These are phyloP conservation scores for Entomortierella lignicola DNA, from an alignment of 192 early-diverging fungal species.

Conservation along the genomic window DNA sequence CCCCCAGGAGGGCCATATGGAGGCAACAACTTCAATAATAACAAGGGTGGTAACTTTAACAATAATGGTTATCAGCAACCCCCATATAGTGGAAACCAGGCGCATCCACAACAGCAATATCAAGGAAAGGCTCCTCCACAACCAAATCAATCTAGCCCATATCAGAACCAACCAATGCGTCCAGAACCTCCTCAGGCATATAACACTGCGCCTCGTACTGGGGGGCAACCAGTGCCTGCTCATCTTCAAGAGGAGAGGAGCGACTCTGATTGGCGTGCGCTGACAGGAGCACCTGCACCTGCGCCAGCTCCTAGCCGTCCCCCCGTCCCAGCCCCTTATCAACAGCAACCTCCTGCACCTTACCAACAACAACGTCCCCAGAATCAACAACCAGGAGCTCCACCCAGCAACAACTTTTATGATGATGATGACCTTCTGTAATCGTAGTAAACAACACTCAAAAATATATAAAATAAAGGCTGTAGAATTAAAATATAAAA, in stretches of 20 bases:
- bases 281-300: conserved; percentile 32
- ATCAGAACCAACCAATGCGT: conserved; percentile 18
- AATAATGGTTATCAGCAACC: background rate
- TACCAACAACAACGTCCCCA: conserved; percentile 9
- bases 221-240: background rate
- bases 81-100: conserved; percentile 4
- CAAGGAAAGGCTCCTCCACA: conserved; percentile 10
- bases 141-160: conserved; percentile 15
- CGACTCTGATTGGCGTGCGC: conserved; percentile 46
- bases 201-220: conserved; percentile 15
- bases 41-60: background rate
- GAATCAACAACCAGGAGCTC: conserved; percentile 15
- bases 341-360: conserved; percentile 19
- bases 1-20: conserved; percentile 3
- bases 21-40: conserved; percentile 3
- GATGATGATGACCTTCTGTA: conserved; percentile 33
- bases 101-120: conserved; percentile 5
- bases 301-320: background rate
- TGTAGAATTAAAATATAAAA: background rate
- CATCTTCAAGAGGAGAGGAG: conserved; percentile 23
- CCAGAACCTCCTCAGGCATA: conserved; percentile 7
- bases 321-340: conserved; percentile 10
- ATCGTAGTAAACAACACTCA: background rate
- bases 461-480: background rate
- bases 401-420: conserved; percentile 45